A percentile compares a stretch with the other conserved stretches of the same genome.
Evolutionary conservation across 306 rosid species (phyloP).

Genomic region (Calophaca sinica): DNA sequence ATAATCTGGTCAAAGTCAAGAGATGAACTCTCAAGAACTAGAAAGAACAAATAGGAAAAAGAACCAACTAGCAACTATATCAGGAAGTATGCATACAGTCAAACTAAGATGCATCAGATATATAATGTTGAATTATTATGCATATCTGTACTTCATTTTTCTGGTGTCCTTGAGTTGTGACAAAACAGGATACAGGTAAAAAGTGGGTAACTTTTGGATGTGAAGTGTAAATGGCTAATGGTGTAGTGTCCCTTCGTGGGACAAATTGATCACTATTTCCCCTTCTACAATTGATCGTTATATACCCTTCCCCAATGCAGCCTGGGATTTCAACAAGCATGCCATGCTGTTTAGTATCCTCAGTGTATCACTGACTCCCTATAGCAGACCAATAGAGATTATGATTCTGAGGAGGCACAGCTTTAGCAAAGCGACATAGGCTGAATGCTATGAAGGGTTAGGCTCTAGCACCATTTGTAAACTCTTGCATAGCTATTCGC

Average conservation of each 20-base stretch:
- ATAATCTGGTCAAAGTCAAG: slow-evolving; percentile 71
- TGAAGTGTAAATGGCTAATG: slow-evolving; percentile 7
- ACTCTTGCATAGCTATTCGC: slow-evolving; percentile 31
- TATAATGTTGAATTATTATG: slow-evolving; percentile 23
- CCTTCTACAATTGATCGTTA: slow-evolving; percentile 6
- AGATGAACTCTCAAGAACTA: slow-evolving; percentile 38
- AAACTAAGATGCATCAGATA: slow-evolving; percentile 30
- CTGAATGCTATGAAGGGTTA: slow-evolving; percentile 36
- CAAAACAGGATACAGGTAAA: slow-evolving; percentile 32
- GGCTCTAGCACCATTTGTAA: slow-evolving; percentile 24
- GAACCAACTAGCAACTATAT: slow-evolving; percentile 33
- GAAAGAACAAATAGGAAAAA: slow-evolving; percentile 29
- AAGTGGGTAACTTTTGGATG: slow-evolving; percentile 32
- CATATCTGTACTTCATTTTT: slow-evolving; percentile 20
- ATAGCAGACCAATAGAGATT: slow-evolving; percentile 9
- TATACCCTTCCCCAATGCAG: neutral
- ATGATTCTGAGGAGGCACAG: slow-evolving; percentile 8
- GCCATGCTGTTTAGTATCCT: neutral
- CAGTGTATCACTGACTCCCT: slow-evolving; percentile 17
- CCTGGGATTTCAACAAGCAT: slow-evolving; percentile 14
- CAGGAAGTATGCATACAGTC: slow-evolving; percentile 39
- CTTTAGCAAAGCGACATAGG: slow-evolving; percentile 22
- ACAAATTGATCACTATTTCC: slow-evolving; percentile 22
- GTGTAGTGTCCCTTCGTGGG: slow-evolving; percentile 23
- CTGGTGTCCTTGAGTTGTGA: slow-evolving; percentile 30